Evolutionary conservation across 257 asterid species (phyloP).

Genomic region (Solanum ossicruentum): DNA sequence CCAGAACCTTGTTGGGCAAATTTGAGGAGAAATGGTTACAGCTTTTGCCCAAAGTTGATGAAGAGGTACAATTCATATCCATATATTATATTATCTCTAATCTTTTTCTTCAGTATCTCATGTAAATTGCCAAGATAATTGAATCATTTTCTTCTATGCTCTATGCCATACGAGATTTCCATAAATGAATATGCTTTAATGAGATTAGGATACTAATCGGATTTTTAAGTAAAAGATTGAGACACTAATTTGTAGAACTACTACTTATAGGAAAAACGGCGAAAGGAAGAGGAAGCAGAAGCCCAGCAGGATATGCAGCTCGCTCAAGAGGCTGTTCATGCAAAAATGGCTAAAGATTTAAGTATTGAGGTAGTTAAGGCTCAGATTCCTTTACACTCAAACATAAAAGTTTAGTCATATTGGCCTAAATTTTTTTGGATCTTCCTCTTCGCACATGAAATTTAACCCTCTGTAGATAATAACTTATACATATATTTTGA

Average conservation of each 20-base stretch:
- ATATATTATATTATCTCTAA: neutral
- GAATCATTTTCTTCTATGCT: neutral
- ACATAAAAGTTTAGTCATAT: neutral
- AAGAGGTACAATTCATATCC: constrained; percentile 46
- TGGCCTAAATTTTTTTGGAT: neutral
- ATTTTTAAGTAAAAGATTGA: neutral
- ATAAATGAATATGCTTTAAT: neutral
- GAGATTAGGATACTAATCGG: neutral
- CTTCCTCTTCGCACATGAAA: neutral
- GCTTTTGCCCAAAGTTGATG: constrained; percentile 86
- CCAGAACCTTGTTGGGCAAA: constrained; percentile 61
- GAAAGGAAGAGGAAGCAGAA: constrained; percentile 72
- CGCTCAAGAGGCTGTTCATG: constrained; percentile 68
- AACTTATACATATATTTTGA: constrained; percentile 4
- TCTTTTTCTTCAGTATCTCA: neutral
- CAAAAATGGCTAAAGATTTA: constrained; percentile 59
- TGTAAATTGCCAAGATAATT: neutral
- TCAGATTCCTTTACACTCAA: neutral
- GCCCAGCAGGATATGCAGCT: constrained; percentile 47
- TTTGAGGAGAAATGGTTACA: constrained; percentile 87
- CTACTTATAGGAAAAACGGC: constrained; percentile 46
- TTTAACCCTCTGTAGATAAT: neutral
- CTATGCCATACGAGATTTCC: neutral
- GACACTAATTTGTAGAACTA: constrained; percentile 3
- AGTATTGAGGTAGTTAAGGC: constrained; percentile 35